These are phyloP conservation scores for Eragrostis tef DNA, from an alignment of 202 grass and related monocot species.

Conservation along the genomic window DNA sequence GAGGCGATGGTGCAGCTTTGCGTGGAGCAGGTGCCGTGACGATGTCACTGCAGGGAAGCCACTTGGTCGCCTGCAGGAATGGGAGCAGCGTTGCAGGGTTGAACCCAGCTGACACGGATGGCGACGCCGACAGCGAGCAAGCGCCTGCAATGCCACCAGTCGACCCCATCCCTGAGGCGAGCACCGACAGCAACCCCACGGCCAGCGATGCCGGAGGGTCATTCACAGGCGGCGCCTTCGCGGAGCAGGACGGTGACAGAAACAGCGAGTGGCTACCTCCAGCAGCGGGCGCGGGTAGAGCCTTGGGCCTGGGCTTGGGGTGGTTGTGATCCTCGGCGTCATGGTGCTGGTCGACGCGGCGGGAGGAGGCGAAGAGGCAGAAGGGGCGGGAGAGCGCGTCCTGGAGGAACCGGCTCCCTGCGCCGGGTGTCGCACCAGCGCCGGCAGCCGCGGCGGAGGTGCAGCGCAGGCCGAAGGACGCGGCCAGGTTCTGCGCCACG, in stretches of 20 bases:
- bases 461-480: constrained; percentile 70
- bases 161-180: constrained; percentile 54
- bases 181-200: constrained; percentile 61
- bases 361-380: constrained; percentile 59
- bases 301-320: constrained; percentile 51
- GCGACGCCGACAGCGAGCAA: constrained; percentile 54
- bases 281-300: constrained; percentile 7
- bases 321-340: constrained; percentile 50
- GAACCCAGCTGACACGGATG: constrained; percentile 64
- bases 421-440: constrained; percentile 34
- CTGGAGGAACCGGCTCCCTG: constrained; percentile 58
- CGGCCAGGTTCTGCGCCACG: constrained; percentile 74
- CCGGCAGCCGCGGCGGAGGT: constrained; percentile 46
- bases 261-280: constrained; percentile 39
- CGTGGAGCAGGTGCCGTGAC: constrained; percentile 8
- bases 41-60: constrained; percentile 85
- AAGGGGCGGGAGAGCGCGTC: constrained; percentile 66
- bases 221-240: constrained; percentile 33
- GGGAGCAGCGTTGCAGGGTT: constrained; percentile 76
- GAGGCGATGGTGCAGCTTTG: not conserved
- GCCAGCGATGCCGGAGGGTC: constrained; percentile 43
- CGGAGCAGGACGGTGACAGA: constrained; percentile 22
- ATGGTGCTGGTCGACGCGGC: constrained; percentile 45
- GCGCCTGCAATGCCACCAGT: constrained; percentile 36
- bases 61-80: constrained; percentile 78